Conservation (phyloP, 1,284 basidiomycete species). For the Rhodotorula sp. region DNA sequence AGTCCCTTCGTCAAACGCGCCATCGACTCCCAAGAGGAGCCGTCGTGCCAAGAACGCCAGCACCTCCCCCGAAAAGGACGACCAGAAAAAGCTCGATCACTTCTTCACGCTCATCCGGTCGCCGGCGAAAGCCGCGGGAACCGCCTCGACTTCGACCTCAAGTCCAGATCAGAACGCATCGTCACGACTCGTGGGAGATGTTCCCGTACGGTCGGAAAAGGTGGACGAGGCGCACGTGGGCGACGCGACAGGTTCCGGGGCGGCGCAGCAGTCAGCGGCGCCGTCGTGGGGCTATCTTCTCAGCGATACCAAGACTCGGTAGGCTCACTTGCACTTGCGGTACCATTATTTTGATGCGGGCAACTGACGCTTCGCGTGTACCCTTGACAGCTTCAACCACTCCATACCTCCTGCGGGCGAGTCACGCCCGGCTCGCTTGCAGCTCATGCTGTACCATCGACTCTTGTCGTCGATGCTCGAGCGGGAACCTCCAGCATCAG, state of each 20-base stretch:
- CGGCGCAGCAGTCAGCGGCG: neutral
- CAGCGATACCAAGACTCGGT: conserved; percentile 39
- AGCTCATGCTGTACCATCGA: conserved; percentile 43
- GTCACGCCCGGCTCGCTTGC: conserved; percentile 26
- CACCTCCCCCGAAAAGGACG: neutral
- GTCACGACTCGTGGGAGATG: too few relatives aligned
- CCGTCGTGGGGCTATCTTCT: conserved; percentile 19
- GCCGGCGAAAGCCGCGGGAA: conserved; percentile 5
- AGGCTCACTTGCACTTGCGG: neutral
- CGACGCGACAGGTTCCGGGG: neutral
- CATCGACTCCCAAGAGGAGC: neutral
- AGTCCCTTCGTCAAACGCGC: conserved; percentile 2
- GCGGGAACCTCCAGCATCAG: neutral
- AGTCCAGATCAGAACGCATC: neutral
- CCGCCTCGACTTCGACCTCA: neutral
- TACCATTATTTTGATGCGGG: neutral
- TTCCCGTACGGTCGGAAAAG: neutral
- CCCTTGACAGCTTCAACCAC: conserved; percentile 21
- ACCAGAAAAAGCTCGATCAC: conserved; percentile 5
- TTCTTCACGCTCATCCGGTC: conserved; percentile 21
- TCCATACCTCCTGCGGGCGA: conserved; percentile 21
- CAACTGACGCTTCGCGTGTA: neutral
- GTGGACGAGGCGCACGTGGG: neutral
- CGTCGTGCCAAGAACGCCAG: neutral
- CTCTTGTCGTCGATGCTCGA: conserved; percentile 31